phyloP scores from a whole-genome alignment of 139 green algal species.

The Asterochloris erici region DNA sequence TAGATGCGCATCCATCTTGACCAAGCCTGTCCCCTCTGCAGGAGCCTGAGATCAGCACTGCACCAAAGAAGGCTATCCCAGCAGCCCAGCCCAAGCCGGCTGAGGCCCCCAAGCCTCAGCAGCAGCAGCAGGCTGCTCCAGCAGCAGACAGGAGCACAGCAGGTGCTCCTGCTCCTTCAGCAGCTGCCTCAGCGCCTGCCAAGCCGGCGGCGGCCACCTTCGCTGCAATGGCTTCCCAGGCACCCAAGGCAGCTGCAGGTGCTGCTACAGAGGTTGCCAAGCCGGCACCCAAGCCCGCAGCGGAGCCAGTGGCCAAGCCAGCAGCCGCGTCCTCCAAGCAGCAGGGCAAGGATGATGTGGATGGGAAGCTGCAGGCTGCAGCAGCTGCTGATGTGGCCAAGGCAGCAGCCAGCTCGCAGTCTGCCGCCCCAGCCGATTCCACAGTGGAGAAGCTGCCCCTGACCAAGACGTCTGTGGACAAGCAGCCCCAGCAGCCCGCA shows the following conservation, averaged over 20 bases:
- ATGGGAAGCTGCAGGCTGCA: background rate
- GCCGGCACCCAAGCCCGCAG: constrained; percentile 5
- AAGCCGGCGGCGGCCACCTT: background rate
- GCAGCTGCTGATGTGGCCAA: background rate
- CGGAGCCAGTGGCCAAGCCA: background rate
- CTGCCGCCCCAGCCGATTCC: background rate
- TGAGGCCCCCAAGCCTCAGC: no score
- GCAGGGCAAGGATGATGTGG: background rate
- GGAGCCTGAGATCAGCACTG: no score
- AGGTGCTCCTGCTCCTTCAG: constrained; percentile 4
- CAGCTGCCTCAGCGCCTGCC: background rate
- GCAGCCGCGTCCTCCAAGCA: background rate
- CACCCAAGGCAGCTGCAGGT: background rate
- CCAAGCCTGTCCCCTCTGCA: no score
- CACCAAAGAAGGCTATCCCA: no score
- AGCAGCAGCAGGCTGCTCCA: background rate
- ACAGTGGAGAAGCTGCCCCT: background rate
- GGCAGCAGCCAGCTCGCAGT: background rate
- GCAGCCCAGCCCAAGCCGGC: no score
- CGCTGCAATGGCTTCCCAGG: background rate
- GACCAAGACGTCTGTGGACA: background rate
- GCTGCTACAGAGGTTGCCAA: constrained; percentile 8
- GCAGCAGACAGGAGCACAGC: background rate
- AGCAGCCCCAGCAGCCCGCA: background rate
- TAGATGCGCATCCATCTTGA: no score